A percentile compares a stretch with the other conserved stretches of the same genome.
These are phyloP conservation scores for Phytopythium aichiense DNA, from an alignment of 352 stramenopile genomes.

Conservation along the genomic window DNA sequence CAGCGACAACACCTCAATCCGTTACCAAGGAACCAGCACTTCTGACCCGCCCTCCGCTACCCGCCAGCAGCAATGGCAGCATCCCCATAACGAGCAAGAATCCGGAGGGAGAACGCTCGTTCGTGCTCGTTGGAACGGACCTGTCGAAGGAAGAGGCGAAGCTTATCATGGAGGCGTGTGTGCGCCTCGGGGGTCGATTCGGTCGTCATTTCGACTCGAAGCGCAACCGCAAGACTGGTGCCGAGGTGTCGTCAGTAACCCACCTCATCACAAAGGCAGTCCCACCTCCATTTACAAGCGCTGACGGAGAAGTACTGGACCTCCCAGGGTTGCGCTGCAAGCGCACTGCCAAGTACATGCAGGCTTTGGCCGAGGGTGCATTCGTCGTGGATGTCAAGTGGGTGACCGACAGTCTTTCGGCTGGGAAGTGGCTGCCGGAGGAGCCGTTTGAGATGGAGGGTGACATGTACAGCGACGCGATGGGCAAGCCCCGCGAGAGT, in stretches of 20 bases:
- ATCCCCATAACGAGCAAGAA: neutral
- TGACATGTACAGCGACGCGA: conserved; percentile 73
- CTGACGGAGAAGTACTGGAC: conserved; percentile 8
- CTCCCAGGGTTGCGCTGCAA: conserved; percentile 47
- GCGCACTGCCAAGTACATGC: conserved; percentile 86
- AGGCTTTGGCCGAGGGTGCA: conserved; percentile 61
- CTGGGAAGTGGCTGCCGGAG: conserved; percentile 64
- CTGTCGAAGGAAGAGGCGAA: conserved; percentile 51
- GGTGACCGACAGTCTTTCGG: conserved; percentile 58
- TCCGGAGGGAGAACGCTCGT: conserved; percentile 4
- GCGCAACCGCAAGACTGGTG: conserved; percentile 33
- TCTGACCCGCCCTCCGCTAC: conserved; percentile 9
- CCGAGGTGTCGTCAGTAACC: conserved; percentile 56
- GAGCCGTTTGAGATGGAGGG: conserved; percentile 70
- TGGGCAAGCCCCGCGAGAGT: conserved; percentile 66
- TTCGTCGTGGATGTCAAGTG: conserved; percentile 79
- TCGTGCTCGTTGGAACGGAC: conserved; percentile 65
- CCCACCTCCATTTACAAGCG: neutral
- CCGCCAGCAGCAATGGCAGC: conserved; percentile 8
- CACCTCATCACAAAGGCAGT: conserved; percentile 65
- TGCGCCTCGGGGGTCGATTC: conserved; percentile 61
- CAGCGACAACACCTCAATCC: conserved; percentile 14
- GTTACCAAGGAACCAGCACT: neutral
- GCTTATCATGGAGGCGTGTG: conserved; percentile 48
- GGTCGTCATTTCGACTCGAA: conserved; percentile 69